Conservation (phyloP, 2,329 filamentous ascomycete species). For the Hymenoscyphus albidus region DNA sequence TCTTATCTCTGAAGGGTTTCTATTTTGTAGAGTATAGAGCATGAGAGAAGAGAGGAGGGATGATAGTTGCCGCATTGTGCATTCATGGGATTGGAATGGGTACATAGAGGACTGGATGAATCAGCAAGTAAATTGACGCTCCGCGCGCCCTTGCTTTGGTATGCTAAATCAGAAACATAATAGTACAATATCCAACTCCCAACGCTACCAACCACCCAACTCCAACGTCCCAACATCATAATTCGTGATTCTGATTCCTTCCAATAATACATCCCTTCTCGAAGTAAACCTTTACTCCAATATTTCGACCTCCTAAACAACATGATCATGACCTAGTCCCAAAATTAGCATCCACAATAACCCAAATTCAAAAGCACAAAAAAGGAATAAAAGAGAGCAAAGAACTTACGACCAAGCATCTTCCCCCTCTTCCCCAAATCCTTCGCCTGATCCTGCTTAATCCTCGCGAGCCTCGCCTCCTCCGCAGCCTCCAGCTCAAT, state of each 20-base stretch:
- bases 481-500: slow-evolving; percentile 64
- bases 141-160: neutral
- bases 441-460: slow-evolving; percentile 63
- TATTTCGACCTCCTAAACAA: too few species aligned
- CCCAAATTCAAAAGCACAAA: neutral
- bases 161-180: neutral
- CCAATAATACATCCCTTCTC: too few species aligned
- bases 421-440: slow-evolving; percentile 66
- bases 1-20: too few species aligned
- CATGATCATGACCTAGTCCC: too few species aligned
- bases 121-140: neutral
- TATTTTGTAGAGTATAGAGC: too few species aligned
- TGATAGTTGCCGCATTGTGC: too few species aligned
- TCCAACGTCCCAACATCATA: neutral
- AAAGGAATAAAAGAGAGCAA: too few species aligned
- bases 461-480: slow-evolving; percentile 60
- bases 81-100: neutral
- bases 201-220: neutral
- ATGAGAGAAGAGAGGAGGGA: too few species aligned
- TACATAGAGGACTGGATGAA: neutral
- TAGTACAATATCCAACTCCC: neutral
- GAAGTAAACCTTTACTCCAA: too few species aligned
- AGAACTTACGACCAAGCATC: slow-evolving; percentile 60
- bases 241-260: neutral
- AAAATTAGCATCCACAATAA: neutral